phyloP scores from a whole-genome alignment of 306 rosid species.

The Mimosa pudica region DNA sequence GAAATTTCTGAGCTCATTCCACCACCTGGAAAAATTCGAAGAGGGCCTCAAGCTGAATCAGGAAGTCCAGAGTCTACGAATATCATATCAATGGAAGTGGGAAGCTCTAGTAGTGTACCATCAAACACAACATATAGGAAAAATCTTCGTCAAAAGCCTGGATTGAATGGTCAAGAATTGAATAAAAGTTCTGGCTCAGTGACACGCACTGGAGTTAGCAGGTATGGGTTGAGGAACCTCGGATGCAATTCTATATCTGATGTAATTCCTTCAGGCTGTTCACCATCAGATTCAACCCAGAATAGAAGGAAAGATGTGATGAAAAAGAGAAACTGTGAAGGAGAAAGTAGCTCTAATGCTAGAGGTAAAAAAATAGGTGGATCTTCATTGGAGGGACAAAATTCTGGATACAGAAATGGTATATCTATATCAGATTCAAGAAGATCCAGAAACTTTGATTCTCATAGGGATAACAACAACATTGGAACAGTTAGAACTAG shows the following conservation, averaged over 20 bases:
- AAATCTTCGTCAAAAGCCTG: conserved; percentile 62
- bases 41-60: conserved; percentile 48
- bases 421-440: conserved; percentile 76
- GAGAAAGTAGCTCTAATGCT: conserved; percentile 77
- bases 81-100: conserved; percentile 54
- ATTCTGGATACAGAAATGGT: conserved; percentile 54
- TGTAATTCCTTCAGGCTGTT: conserved; percentile 59
- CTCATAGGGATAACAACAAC: conserved; percentile 55
- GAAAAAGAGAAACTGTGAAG: conserved; percentile 70
- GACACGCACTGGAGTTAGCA: conserved; percentile 56
- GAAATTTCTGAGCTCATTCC: conserved; percentile 50
- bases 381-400: conserved; percentile 53
- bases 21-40: conserved; percentile 55
- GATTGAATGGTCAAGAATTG: conserved; percentile 54
- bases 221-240: conserved; percentile 82
- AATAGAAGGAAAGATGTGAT: conserved; percentile 58
- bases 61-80: conserved; percentile 44
- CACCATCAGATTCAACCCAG: conserved; percentile 55
- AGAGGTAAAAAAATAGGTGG: conserved; percentile 81
- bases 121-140: conserved; percentile 60
- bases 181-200: conserved; percentile 54
- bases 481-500: conserved; percentile 61
- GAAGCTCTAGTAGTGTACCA: conserved; percentile 63
- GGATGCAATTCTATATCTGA: conserved; percentile 81
- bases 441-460: conserved; percentile 55